Conservation (phyloP, 352 stramenopile species). For the Globisporangium iwayamae region DNA sequence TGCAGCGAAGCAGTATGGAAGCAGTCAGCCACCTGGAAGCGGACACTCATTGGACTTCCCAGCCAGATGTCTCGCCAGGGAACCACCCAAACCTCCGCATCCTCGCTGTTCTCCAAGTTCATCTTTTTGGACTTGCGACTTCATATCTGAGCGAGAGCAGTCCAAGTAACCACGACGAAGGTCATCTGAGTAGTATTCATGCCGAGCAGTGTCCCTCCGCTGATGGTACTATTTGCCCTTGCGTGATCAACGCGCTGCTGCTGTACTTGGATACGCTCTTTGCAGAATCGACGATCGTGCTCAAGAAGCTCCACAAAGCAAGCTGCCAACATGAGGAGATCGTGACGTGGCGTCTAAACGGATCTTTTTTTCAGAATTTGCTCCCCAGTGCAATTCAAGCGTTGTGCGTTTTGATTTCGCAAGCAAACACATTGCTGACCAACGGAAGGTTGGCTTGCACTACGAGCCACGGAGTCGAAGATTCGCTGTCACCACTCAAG, state of each 20-base stretch:
- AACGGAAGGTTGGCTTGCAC: too few species aligned
- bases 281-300: constrained; percentile 25
- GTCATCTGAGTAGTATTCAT: neutral
- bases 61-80: too few species aligned
- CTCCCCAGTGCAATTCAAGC: constrained; percentile 44
- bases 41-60: neutral
- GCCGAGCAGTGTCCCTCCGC: neutral
- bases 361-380: constrained; percentile 46
- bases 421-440: neutral
- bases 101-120: constrained; percentile 34
- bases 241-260: constrained; percentile 27
- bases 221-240: constrained; percentile 1
- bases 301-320: constrained; percentile 47
- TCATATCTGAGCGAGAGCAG: neutral
- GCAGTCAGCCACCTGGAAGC: constrained; percentile 12
- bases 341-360: constrained; percentile 42
- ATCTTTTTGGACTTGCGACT: constrained; percentile 33
- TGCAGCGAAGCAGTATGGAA: constrained; percentile 13
- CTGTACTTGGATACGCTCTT: constrained; percentile 41
- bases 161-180: neutral
- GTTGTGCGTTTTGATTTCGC: constrained; percentile 28
- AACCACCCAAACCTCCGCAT: constrained; percentile 24
- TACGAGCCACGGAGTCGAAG: neutral
- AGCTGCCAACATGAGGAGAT: constrained; percentile 56
- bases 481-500: neutral